Evolutionary conservation across 2,329 filamentous ascomycete species (phyloP), one percentile per base, ranked within the genome.

Genomic region (Neofusicoccum ribis): DNA sequence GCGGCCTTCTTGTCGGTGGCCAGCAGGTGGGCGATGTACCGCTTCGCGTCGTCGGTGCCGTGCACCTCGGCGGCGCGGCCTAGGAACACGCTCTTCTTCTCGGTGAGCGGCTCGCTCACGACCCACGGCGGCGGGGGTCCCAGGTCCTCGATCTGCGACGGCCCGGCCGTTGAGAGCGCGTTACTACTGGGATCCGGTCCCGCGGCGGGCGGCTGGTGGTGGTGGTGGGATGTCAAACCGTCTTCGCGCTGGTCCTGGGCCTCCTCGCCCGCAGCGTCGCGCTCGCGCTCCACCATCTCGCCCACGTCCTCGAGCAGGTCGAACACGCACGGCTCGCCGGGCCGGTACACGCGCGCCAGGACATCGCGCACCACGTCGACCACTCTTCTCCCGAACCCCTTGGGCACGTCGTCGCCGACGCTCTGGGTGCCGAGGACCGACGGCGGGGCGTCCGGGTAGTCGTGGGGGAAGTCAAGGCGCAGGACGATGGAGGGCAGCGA

Each of bases 31-130:
- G 87, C 83, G 1, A 98, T 79, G 72, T 87, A 93, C 2, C 81
- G 78, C 65, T 87, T 86, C 2, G 93, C 94, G 76, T 95, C 86
- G 0, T 84, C 81, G 0, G 91, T 86, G 3, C 89, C 91, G 0
- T 83, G 80, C 1, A 96, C 92, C 2, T 78, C 79, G 0, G 91
- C 90, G 41, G 87, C 89, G 41, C 93, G 89, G 1, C 91, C 95
- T 50, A 98, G 72, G 74, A 99, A 99, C 1, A 91, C 88, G 0
- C 93, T 97, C 74, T 92, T 96, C 74, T 91, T 89, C 77, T 97
- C 93, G 0, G 87, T 85, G 6, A 95, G 79, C 0, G 88, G 83
- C 4, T 91, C 88, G 0, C 92, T 96, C 0, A 93, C 69, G 0
- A 84, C 83, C 95, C 95, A 99, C 0, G 80, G 77, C 2, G 86